A percentile compares a stretch with the other conserved stretches of the same genome.
Conservation (phyloP, 768 basidiomycete genomes). For the Suillus alpinus region DNA sequence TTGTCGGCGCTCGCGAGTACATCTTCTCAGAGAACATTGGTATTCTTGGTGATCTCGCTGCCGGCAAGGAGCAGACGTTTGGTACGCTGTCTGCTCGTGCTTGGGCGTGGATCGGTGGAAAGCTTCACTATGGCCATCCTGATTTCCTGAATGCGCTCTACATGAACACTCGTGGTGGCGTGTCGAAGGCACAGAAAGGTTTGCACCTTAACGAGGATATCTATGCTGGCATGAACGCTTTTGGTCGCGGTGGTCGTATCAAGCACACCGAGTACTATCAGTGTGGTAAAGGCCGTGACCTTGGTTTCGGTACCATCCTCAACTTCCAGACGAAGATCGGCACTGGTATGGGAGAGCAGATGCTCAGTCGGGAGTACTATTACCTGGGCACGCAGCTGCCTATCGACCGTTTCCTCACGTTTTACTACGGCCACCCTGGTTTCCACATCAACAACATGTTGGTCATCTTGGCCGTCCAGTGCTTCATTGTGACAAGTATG, state of each 20-base stretch:
- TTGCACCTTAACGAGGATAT: constrained; percentile 99
- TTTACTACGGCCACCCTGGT: constrained; percentile 99
- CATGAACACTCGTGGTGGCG: constrained; percentile 98
- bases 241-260: constrained; percentile 94
- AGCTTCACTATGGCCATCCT: constrained; percentile 98
- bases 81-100: constrained; percentile 95
- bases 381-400: constrained; percentile 97
- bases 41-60: constrained; percentile 96
- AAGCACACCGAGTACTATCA: constrained; percentile 99
- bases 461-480: constrained; percentile 93
- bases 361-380: constrained; percentile 99
- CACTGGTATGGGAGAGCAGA: constrained; percentile 99
- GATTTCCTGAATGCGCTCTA: constrained; percentile 98
- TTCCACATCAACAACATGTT: constrained; percentile 99
- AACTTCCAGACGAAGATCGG: constrained; percentile 99
- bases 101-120: constrained; percentile 97
- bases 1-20: constrained; percentile 98
- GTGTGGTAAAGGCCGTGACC: constrained; percentile 97
- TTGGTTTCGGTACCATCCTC: constrained; percentile 97
- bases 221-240: constrained; percentile 98
- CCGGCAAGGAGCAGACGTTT: constrained; percentile 99
- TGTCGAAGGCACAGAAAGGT: constrained; percentile 99
- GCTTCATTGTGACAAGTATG: constrained; percentile 90
- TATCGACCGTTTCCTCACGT: constrained; percentile 97
- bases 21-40: constrained; percentile 99